These are phyloP conservation scores for Phenoliferia sp. DNA, from an alignment of 1,284 basidiomycete genomes.

Conservation along the genomic window DNA sequence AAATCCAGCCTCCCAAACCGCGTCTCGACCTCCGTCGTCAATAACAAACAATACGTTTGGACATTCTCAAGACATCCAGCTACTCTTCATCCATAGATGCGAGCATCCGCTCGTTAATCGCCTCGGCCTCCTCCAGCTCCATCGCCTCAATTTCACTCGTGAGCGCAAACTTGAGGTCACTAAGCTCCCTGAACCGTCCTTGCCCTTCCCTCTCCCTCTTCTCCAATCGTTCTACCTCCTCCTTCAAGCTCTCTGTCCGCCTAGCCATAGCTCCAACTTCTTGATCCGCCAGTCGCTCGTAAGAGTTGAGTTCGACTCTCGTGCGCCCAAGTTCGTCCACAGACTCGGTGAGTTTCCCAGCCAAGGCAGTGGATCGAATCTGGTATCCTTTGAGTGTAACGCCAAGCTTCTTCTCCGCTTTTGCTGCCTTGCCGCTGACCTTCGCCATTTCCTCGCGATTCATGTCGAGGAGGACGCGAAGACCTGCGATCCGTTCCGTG, in stretches of 20 bases:
- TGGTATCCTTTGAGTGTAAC: conserved; percentile 88
- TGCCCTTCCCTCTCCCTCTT: conserved; percentile 70
- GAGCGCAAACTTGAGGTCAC: conserved; percentile 62
- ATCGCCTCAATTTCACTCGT: conserved; percentile 50
- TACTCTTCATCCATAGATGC: conserved; percentile 26
- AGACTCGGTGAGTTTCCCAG: conserved; percentile 60
- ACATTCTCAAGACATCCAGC: background rate
- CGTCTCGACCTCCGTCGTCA: no score
- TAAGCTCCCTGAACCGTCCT: conserved; percentile 73
- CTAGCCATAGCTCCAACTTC: conserved; percentile 71
- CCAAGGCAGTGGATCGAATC: conserved; percentile 64
- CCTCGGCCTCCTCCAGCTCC: conserved; percentile 60
- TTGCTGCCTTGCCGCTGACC: conserved; percentile 73
- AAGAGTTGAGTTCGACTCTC: conserved; percentile 70
- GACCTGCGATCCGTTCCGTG: conserved; percentile 62
- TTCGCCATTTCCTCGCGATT: conserved; percentile 71
- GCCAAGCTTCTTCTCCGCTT: conserved; percentile 85
- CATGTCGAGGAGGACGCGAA: conserved; percentile 57
- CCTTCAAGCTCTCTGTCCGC: conserved; percentile 65
- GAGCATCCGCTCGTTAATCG: conserved; percentile 51
- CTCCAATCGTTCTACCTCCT: conserved; percentile 77
- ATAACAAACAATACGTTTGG: no score
- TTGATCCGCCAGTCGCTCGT: conserved; percentile 62
- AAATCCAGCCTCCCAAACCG: no score
- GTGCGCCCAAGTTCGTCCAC: conserved; percentile 65